Evolutionary conservation across 805 yeast genomes (phyloP), one percentile per base, ranked within the genome.

Genomic region (Starmerella sp.): DNA sequence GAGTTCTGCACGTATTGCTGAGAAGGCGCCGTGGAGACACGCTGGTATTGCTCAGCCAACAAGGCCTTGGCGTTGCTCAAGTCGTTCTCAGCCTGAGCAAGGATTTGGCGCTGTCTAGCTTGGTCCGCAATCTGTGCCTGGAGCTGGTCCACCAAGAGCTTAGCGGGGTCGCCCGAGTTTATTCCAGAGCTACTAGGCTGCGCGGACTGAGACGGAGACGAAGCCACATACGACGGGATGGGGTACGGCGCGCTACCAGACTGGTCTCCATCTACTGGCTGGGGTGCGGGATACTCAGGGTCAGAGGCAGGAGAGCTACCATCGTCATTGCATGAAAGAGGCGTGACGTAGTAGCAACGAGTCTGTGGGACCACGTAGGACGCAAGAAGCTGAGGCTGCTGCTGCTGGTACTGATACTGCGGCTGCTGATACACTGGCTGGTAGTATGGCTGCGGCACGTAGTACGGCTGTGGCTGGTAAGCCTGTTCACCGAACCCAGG

Each of bases 351-450:
- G 38, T 37, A 44, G 38, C 45, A 51, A 14, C 9, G 31, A 4
- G 49, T 17, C 34, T 35, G 48, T 4, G 48, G 42, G 14, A 34
- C 9, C 42, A 34, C 35, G 31, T 41, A 35, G 17, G 49, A 22
- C 22, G 35, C 39, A n/a, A 46, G 37, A 13, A 41, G 30, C 37
- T 52, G 54, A 5, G 59, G 53, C 34, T 53, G 48, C 28, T 39
- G 44, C 36, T 36, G 53, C 14, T 32, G 14, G 32, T 48, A 48
- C 17, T 29, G 30, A 28, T 38, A 38, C 48, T 52, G 54, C 5
- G 58, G 53, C 22, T 53, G 48, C n/a, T 44, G 48, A 7, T 48
- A 39, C 36, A n/a, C n/a, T 31, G 53, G 53, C 39, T 50, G 41
- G 38, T 50, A 50, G 41, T 50, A 50, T 30, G 46, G 53, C 38